Evolutionary conservation across 768 basidiomycete species (phyloP).

Genomic region (Lanmaoa pseudosensibilis): DNA sequence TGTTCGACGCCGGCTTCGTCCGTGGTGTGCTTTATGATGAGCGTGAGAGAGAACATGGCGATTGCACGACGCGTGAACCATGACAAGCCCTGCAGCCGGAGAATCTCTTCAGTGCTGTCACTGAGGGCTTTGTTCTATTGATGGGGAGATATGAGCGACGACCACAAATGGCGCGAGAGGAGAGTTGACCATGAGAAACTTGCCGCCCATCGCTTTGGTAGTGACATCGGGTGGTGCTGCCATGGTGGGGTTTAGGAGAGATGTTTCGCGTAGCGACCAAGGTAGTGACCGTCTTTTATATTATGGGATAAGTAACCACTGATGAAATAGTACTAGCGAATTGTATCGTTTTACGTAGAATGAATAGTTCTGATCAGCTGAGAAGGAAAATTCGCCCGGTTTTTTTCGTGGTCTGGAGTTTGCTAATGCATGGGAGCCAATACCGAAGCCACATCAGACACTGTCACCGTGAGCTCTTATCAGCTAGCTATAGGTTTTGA

Average conservation of each 20-base stretch:
- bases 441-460: too few relatives aligned
- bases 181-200: conserved; percentile 55
- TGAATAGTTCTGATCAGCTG: too few relatives aligned
- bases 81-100: conserved; percentile 67
- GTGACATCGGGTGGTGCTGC: conserved; percentile 62
- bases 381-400: too few relatives aligned
- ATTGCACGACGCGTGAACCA: conserved; percentile 74
- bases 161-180: background rate
- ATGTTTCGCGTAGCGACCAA: background rate
- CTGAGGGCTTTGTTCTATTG: conserved; percentile 68
- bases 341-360: too few relatives aligned
- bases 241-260: conserved; percentile 41
- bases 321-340: too few relatives aligned
- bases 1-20: conserved; percentile 59
- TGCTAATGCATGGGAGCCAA: too few relatives aligned
- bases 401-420: too few relatives aligned
- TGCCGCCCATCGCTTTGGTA: conserved; percentile 61
- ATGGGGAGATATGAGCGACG: conserved; percentile 1
- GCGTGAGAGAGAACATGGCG: conserved; percentile 52
- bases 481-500: too few relatives aligned
- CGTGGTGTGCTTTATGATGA: conserved; percentile 63
- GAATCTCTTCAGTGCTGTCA: conserved; percentile 60
- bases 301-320: too few relatives aligned
- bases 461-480: too few relatives aligned
- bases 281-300: conserved; percentile 5